Conservation (phyloP, 768 basidiomycete species). For the Boletus rex-veris region DNA sequence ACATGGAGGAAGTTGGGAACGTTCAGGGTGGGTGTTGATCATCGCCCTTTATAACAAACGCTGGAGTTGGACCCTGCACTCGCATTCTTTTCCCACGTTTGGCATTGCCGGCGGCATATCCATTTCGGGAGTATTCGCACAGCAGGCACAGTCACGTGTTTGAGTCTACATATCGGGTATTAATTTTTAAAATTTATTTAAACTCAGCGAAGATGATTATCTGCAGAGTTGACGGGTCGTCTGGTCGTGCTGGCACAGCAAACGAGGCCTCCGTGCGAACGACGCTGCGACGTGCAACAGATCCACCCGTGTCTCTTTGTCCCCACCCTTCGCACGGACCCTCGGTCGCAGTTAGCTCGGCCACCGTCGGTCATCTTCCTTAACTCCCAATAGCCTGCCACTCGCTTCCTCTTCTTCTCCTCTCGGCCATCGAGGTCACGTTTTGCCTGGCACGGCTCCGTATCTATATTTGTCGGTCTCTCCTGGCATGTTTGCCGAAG, state of each 20-base stretch:
- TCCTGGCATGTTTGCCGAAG: neutral
- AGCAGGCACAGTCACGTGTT: conserved; percentile 33
- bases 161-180: conserved; percentile 12
- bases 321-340: no score
- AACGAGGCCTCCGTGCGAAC: conserved; percentile 6
- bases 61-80: conserved; percentile 34
- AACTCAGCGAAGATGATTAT: conserved; percentile 26
- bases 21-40: conserved; percentile 37
- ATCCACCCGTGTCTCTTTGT: no score
- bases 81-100: conserved; percentile 34
- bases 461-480: neutral
- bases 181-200: conserved; percentile 14
- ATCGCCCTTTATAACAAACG: conserved; percentile 38
- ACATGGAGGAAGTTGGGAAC: conserved; percentile 38
- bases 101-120: conserved; percentile 35
- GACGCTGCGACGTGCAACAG: neutral
- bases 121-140: conserved; percentile 20
- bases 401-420: no score
- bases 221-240: conserved; percentile 1
- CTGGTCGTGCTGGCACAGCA: neutral
- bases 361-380: no score
- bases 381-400: no score
- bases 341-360: no score
- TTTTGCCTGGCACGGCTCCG: neutral
- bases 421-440: no score